Evolutionary conservation across 805 yeast species (phyloP).

Genomic region (Lachancea kluyveri): DNA sequence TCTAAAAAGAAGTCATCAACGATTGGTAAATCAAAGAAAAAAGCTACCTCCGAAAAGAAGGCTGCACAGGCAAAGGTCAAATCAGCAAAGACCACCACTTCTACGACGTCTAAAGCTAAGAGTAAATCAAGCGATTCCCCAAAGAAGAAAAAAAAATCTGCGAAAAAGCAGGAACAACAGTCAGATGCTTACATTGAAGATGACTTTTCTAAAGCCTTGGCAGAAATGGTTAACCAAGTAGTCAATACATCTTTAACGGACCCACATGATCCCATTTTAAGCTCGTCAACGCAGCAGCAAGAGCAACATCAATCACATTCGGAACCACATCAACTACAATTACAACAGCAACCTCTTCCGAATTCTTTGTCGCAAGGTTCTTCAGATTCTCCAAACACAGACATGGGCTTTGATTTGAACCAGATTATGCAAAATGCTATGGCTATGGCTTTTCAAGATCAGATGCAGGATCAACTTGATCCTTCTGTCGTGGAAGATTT

Average conservation of each 20-base stretch:
- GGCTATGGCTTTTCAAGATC: conserved; percentile 68
- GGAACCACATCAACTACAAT: too few relatives aligned
- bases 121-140: conserved; percentile 7
- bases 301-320: conserved; percentile 2
- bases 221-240: conserved; percentile 50
- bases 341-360: too few relatives aligned
- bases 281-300: conserved; percentile 6
- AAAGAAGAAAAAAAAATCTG: conserved; percentile 22
- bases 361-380: conserved; percentile 1
- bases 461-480: conserved; percentile 12
- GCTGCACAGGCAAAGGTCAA: conserved; percentile 4
- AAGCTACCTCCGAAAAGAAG: conserved; percentile 5
- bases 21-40: conserved; percentile 2
- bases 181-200: conserved; percentile 19
- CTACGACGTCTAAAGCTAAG: conserved; percentile 2
- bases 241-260: conserved; percentile 34
- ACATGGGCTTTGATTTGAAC: conserved; percentile 56
- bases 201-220: conserved; percentile 46
- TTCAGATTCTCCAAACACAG: conserved; percentile 13
- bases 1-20: conserved; percentile 4
- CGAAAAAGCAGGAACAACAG: conserved; percentile 6
- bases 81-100: conserved; percentile 1
- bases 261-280: conserved; percentile 5
- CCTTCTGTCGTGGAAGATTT: conserved; percentile 24
- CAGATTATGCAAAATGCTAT: conserved; percentile 73